These are phyloP conservation scores for Mrakia gelida DNA, from an alignment of 768 basidiomycete species.

Conservation along the genomic window DNA sequence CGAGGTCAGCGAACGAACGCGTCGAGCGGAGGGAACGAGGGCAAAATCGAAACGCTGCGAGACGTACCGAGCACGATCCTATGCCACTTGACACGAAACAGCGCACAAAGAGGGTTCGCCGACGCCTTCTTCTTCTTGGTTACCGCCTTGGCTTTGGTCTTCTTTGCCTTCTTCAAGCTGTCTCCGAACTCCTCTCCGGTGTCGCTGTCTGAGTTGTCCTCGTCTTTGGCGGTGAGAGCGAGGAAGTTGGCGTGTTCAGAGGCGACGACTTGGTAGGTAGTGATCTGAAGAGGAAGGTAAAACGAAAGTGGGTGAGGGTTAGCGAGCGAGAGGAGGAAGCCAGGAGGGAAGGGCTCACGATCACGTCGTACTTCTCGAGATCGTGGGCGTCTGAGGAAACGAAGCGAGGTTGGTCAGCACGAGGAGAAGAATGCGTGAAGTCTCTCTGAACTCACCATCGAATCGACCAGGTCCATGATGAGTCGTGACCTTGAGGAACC, in stretches of 20 bases:
- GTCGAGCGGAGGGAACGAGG: not conserved
- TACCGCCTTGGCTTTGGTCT: slow-evolving; percentile 48
- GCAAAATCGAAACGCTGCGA: not conserved
- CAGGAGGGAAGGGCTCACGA: slow-evolving; percentile 33
- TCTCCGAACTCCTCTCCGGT: slow-evolving; percentile 46
- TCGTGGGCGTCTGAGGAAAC: slow-evolving; percentile 37
- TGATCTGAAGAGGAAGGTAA: slow-evolving; percentile 48
- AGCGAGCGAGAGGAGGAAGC: not conserved
- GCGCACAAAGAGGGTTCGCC: slow-evolving; percentile 32
- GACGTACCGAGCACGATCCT: slow-evolving; percentile 72
- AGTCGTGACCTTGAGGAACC: slow-evolving; percentile 63
- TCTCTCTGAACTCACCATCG: slow-evolving; percentile 51
- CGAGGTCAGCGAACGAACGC: not conserved
- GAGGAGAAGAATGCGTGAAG: not conserved
- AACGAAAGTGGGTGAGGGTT: not conserved
- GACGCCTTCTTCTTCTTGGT: slow-evolving; percentile 34
- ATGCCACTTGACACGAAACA: slow-evolving; percentile 79
- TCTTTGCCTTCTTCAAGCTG: slow-evolving; percentile 48
- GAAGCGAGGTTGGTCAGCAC: not conserved
- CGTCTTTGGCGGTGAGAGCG: slow-evolving; percentile 50
- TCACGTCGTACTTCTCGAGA: slow-evolving; percentile 46
- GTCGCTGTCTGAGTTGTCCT: slow-evolving; percentile 45
- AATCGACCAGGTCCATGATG: slow-evolving; percentile 78
- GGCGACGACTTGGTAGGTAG: slow-evolving; percentile 78
- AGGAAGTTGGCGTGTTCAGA: slow-evolving; percentile 65